These are phyloP conservation scores for Lactarius quietus DNA, from an alignment of 768 basidiomycete species.

Conservation along the genomic window DNA sequence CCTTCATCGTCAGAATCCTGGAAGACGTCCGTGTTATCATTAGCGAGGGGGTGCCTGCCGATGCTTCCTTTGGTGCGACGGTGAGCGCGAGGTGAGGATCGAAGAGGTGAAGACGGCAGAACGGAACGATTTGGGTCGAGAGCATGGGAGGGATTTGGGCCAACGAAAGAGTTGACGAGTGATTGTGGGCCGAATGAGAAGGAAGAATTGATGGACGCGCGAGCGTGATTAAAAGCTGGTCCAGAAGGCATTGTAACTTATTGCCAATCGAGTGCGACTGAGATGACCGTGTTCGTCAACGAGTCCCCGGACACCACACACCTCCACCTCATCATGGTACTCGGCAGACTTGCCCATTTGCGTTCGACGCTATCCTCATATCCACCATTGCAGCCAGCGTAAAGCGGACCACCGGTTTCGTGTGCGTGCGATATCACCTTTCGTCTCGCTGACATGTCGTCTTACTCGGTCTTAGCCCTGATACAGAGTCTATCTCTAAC, in stretches of 20 bases:
- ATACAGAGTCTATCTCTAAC: slow-evolving; percentile 69
- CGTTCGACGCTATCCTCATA: slow-evolving; percentile 77
- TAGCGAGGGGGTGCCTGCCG: slow-evolving; percentile 67
- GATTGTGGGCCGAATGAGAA: slow-evolving; percentile 83
- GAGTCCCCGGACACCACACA: background rate
- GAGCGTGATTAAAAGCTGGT: slow-evolving; percentile 43
- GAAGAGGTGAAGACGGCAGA: slow-evolving; percentile 65
- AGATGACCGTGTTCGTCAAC: background rate
- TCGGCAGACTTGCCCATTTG: slow-evolving; percentile 78
- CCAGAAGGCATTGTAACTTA: slow-evolving; percentile 30
- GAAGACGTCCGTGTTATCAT: slow-evolving; percentile 72
- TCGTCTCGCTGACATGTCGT: slow-evolving; percentile 6
- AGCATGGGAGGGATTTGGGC: slow-evolving; percentile 57
- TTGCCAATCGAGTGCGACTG: slow-evolving; percentile 23
- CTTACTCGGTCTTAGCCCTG: slow-evolving; percentile 44
- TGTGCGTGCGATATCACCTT: slow-evolving; percentile 50
- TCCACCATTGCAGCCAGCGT: slow-evolving; percentile 92
- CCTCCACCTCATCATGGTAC: slow-evolving; percentile 34
- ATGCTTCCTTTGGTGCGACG: slow-evolving; percentile 50
- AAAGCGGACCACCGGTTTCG: slow-evolving; percentile 83
- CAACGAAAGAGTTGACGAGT: slow-evolving; percentile 66
- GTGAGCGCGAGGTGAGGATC: slow-evolving; percentile 60
- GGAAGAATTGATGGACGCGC: slow-evolving; percentile 71
- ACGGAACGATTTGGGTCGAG: slow-evolving; percentile 82
- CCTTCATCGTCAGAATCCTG: slow-evolving; percentile 61